Conservation (phyloP, 306 rosid genomes). For the Pyrus communis region DNA sequence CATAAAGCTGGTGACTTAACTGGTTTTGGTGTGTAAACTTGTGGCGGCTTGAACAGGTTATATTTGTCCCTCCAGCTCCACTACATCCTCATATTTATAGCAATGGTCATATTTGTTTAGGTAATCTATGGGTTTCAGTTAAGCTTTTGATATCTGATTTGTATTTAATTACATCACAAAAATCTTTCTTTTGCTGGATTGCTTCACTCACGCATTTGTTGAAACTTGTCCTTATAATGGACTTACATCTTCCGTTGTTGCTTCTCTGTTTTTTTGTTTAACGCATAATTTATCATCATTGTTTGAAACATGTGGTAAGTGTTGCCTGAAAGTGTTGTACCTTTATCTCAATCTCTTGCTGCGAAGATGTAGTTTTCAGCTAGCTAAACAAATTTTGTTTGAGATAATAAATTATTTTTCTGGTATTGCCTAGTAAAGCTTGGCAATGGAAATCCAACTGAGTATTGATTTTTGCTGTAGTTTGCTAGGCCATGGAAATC, state of each 20-base stretch:
- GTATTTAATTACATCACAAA: background rate
- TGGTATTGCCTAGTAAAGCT: background rate
- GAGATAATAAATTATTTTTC: background rate
- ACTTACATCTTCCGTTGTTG: background rate
- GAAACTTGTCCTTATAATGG: background rate
- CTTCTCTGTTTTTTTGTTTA: background rate
- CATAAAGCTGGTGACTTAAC: slow-evolving; percentile 13
- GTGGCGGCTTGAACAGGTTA: slow-evolving; percentile 53
- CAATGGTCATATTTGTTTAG: slow-evolving; percentile 98
- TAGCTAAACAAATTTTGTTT: background rate
- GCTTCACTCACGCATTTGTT: background rate
- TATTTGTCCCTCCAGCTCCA: slow-evolving; percentile 95
- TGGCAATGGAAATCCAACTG: background rate
- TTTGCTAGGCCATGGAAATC: background rate
- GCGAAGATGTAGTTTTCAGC: background rate
- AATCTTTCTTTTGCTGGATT: background rate
- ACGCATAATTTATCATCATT: background rate
- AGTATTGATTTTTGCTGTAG: background rate
- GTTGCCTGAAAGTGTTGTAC: background rate
- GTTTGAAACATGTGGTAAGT: background rate
- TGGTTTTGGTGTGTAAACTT: slow-evolving; percentile 12
- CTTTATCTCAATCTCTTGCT: background rate
- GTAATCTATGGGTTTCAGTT: slow-evolving; percentile 30
- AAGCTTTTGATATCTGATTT: background rate
- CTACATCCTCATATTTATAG: slow-evolving; percentile 97